Conservation (phyloP, 495 filamentous ascomycete species). For the Neurospora discreta region DNA sequence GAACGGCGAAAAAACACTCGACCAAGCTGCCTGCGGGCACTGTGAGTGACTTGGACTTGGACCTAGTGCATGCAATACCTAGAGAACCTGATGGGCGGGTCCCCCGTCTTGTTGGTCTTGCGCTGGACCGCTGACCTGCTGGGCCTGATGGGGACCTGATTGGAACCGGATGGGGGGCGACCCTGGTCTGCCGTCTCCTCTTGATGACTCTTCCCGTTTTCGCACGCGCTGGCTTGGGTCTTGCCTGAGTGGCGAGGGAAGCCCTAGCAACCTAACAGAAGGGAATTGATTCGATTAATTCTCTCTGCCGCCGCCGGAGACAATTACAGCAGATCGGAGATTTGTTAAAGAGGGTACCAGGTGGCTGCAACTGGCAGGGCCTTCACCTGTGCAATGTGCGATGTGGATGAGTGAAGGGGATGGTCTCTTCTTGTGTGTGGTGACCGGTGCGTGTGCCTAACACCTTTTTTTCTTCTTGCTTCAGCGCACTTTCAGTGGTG, state of each 20-base stretch:
- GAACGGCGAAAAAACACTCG: not conserved
- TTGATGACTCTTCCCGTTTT: conserved; percentile 42
- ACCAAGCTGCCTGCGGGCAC: not conserved
- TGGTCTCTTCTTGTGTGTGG: not conserved
- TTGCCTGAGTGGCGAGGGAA: conserved; percentile 15
- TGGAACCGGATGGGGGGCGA: conserved; percentile 12
- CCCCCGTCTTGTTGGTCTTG: not conserved
- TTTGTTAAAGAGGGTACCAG: conserved; percentile 19
- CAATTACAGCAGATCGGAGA: not conserved
- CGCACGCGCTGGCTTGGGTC: conserved; percentile 22
- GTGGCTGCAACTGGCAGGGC: conserved; percentile 34
- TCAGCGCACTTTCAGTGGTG: conserved; percentile 13
- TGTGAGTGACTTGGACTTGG: conserved; percentile 15
- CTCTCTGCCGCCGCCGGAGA: conserved; percentile 21
- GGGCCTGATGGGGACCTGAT: not conserved
- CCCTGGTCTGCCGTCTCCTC: conserved; percentile 13
- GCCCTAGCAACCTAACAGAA: not conserved
- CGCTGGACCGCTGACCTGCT: not conserved
- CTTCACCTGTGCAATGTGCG: conserved; percentile 3
- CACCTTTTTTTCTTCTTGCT: not conserved
- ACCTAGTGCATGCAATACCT: too few species aligned
- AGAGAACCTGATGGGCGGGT: conserved; percentile 18
- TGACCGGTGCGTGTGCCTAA: not conserved
- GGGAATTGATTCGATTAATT: not conserved
- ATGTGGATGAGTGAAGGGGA: not conserved